Percentiles rank a stretch among this genome's conserved stretches.
phyloP scores from a whole-genome alignment of 306 rosid genomes.

The Pyrus communis region DNA sequence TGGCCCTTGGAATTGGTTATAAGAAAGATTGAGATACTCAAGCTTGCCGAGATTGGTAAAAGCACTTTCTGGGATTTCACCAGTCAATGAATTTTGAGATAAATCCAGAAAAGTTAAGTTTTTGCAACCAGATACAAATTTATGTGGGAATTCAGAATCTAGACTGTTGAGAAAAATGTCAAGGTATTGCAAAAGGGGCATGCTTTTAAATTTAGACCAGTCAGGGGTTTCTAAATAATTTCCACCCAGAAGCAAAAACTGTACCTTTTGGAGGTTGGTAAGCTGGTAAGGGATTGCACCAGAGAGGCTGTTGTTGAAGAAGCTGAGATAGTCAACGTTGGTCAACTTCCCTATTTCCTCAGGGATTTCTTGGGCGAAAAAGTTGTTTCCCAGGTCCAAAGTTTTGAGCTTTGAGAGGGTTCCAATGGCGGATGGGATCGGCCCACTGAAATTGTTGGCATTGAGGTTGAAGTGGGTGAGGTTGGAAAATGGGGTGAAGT shows the following conservation, averaged over 20 bases:
- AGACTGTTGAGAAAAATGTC: conserved; percentile 23
- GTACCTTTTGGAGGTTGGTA: conserved; percentile 50
- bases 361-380: conserved; percentile 32
- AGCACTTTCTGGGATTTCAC: conserved; percentile 38
- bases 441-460: conserved; percentile 36
- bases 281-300: conserved; percentile 47
- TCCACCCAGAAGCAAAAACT: conserved; percentile 45
- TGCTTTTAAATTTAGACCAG: conserved; percentile 52
- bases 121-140: conserved; percentile 39
- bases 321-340: conserved; percentile 43
- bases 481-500: conserved; percentile 39
- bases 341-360: conserved; percentile 31
- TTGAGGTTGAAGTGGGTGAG: conserved; percentile 51
- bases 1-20: conserved; percentile 29
- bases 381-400: conserved; percentile 49
- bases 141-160: conserved; percentile 35
- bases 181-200: conserved; percentile 43
- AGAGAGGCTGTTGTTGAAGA: conserved; percentile 35
- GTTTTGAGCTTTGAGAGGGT: conserved; percentile 46
- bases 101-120: conserved; percentile 60
- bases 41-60: conserved; percentile 43
- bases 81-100: conserved; percentile 33
- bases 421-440: conserved; percentile 55
- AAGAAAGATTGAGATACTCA: conserved; percentile 51
- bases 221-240: conserved; percentile 38